Base-by-base conservation (phyloP, 2,329 filamentous ascomycete genomes). In the Rhynchosporium agropyri region DNA sequence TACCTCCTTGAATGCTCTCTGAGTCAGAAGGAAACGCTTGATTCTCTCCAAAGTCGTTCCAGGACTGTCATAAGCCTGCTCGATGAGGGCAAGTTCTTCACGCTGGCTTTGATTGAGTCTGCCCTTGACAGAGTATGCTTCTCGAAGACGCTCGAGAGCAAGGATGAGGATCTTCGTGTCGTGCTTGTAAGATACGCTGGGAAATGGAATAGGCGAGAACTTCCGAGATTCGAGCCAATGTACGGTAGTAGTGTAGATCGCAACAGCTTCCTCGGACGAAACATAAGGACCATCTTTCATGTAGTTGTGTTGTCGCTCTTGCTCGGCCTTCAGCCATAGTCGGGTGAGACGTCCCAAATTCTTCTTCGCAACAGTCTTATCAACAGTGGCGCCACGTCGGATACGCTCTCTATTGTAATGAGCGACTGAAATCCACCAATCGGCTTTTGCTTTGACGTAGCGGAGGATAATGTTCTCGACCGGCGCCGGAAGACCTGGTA, bases 341-440 rank as follows among this genome's bases (percentile, higher is more conserved):
- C 95, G 88, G 15, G 95, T 99, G 69, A 99, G 81, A 70, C 95
- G 91, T 64, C 95, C 95, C 66, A 99, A 83, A 70, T 99, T 99
- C 84, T 99, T 99, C 85, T 99, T 99, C 3, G 95, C 95, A 31
- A 99, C 96, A 3, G 95, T 99, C 81, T 99, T 99, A 76, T 99
- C 95, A 12, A 99, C 95, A 1, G 95, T 99, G 2, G 95, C 96
- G 74, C 95, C 96, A 76, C 95, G 86, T 70, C 95, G 87, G 73
- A 99, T 99, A 76, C 95, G 90, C 80, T 99, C 95, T 72, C 95
- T 90, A 75, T 99, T 99, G 81, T 99, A 99, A 75, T 99, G 95
- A 10, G 95, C 95, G 38, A 99, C 96, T 28, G 93, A 98, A 65
- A 99, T 94, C 95, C 95, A 99, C 96, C 95, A 99, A 76, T 99